These are phyloP conservation scores for Phytophthora lateralis DNA, from an alignment of 352 stramenopile genomes.

Conservation along the genomic window DNA sequence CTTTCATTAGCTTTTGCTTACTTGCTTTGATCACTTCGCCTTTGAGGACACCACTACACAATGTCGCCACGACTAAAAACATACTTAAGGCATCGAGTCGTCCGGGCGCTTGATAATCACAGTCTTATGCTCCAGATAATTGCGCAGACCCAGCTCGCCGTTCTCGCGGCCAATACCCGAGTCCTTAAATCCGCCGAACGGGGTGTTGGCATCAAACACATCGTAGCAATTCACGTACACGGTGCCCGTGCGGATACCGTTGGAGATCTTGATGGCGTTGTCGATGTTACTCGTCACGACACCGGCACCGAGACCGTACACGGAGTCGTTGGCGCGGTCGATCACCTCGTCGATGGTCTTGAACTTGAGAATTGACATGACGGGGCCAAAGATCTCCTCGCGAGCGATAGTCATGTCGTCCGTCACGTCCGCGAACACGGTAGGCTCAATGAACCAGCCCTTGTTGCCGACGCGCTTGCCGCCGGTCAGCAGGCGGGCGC, in stretches of 20 bases:
- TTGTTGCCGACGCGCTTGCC: slow-evolving; percentile 71
- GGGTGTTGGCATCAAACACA: slow-evolving; percentile 83
- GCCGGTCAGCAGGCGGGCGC: slow-evolving; percentile 81
- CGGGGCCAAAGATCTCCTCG: slow-evolving; percentile 94
- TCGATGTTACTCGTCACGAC: slow-evolving; percentile 91
- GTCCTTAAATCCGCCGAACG: slow-evolving; percentile 90
- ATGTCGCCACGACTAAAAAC: slow-evolving; percentile 9
- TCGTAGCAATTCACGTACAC: slow-evolving; percentile 96
- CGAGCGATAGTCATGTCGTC: slow-evolving; percentile 90
- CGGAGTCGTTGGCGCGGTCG: slow-evolving; percentile 80
- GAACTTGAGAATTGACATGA: slow-evolving; percentile 91
- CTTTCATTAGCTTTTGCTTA: too few relatives aligned
- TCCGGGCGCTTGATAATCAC: slow-evolving; percentile 72
- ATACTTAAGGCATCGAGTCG: slow-evolving; percentile 41
- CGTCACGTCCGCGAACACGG: slow-evolving; percentile 85
- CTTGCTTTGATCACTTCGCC: too few relatives aligned
- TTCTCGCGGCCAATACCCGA: slow-evolving; percentile 85
- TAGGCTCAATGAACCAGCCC: slow-evolving; percentile 93
- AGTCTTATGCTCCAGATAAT: slow-evolving; percentile 85
- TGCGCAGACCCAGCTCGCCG: slow-evolving; percentile 68
- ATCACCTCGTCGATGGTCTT: slow-evolving; percentile 91
- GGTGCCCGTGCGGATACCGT: slow-evolving; percentile 89
- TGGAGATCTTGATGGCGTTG: slow-evolving; percentile 87
- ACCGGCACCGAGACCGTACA: slow-evolving; percentile 88
- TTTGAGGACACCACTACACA: slow-evolving; percentile 11